These are phyloP conservation scores for Mycena filopes DNA, from an alignment of 768 basidiomycete species.

Conservation along the genomic window DNA sequence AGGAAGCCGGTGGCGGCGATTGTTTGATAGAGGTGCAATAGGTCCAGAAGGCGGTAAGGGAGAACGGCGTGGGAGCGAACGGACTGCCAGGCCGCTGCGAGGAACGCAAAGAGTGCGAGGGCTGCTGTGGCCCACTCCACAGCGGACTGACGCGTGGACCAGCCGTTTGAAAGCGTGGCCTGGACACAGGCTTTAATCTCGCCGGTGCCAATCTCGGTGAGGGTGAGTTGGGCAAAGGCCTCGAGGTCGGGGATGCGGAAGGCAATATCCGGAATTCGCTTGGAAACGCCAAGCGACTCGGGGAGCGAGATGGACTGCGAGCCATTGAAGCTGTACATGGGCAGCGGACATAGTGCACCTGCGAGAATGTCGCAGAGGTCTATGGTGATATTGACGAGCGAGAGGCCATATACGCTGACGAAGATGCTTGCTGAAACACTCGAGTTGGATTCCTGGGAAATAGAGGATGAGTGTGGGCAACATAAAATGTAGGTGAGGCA, in stretches of 20 bases:
- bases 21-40: conserved; percentile 86
- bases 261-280: conserved; percentile 79
- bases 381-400: conserved; percentile 84
- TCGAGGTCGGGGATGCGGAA: conserved; percentile 93
- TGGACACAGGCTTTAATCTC: conserved; percentile 89
- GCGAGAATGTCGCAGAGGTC: conserved; percentile 83
- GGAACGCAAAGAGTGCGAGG: conserved; percentile 67
- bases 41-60: conserved; percentile 83
- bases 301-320: conserved; percentile 76
- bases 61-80: conserved; percentile 64
- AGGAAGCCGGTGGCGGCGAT: conserved; percentile 84
- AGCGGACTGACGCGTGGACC: conserved; percentile 77
- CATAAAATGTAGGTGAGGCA: conserved; percentile 34
- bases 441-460: conserved; percentile 70
- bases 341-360: conserved; percentile 87
- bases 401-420: conserved; percentile 89
- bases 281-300: conserved; percentile 62
- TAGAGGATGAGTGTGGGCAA: conserved; percentile 26
- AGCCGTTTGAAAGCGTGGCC: conserved; percentile 91
- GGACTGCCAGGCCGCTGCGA: conserved; percentile 75
- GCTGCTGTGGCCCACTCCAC: conserved; percentile 85
- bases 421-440: conserved; percentile 86
- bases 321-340: conserved; percentile 89
- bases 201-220: conserved; percentile 76
- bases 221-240: conserved; percentile 83